A percentile compares a stretch with the other conserved stretches of the same genome.
These are phyloP conservation scores for Penicillium macrosclerotiorum DNA, from an alignment of 495 filamentous ascomycete species.

Conservation along the genomic window DNA sequence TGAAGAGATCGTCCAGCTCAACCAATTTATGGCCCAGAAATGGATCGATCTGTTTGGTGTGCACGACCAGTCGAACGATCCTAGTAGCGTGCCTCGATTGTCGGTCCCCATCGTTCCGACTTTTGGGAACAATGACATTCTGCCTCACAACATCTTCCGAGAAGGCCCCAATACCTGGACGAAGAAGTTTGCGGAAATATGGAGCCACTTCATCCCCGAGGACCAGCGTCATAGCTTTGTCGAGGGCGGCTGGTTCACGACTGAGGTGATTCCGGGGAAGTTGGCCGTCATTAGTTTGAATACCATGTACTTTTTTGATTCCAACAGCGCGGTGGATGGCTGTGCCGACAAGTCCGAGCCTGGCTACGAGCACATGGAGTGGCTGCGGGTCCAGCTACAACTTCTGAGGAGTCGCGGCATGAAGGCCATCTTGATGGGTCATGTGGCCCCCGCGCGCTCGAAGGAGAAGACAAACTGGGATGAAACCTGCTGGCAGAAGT, in stretches of 20 bases:
- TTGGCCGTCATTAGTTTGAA: conserved; percentile 94
- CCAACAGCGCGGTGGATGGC: conserved; percentile 89
- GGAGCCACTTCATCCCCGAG: conserved; percentile 87
- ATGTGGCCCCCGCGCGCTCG: conserved; percentile 87
- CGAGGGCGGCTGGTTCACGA: conserved; percentile 89
- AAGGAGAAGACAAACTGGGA: conserved; percentile 85
- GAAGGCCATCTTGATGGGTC: conserved; percentile 93
- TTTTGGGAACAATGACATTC: conserved; percentile 95
- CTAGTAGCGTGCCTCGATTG: conserved; percentile 48
- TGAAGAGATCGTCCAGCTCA: conserved; percentile 71
- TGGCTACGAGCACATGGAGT: conserved; percentile 93
- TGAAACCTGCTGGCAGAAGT: conserved; percentile 97
- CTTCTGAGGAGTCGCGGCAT: conserved; percentile 77
- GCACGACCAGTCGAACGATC: conserved; percentile 37
- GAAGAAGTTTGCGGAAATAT: conserved; percentile 66
- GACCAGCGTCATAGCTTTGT: conserved; percentile 89
- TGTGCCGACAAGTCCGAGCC: conserved; percentile 75
- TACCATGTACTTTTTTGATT: conserved; percentile 92
- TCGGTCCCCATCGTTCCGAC: conserved; percentile 82
- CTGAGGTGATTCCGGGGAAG: conserved; percentile 83
- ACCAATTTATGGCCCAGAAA: conserved; percentile 69
- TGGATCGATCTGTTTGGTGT: conserved; percentile 72
- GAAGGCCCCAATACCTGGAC: conserved; percentile 85
- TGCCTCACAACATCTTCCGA: conserved; percentile 92
- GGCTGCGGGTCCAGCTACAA: conserved; percentile 88